Conservation (phyloP, 2,329 filamentous ascomycete genomes). For the Alternaria conjuncta region DNA sequence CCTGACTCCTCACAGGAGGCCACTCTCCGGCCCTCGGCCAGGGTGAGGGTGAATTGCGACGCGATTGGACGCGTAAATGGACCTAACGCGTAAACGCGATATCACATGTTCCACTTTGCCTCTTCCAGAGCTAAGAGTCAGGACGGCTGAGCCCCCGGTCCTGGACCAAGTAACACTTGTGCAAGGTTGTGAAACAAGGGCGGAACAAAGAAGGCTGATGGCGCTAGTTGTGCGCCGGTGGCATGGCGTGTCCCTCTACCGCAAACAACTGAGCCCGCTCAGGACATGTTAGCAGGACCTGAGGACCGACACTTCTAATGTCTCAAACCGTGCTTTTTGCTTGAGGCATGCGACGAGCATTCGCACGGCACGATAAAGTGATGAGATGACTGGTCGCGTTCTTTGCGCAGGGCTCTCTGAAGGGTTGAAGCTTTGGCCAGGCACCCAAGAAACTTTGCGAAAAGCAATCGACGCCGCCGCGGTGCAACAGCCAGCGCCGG, state of each 20-base stretch:
- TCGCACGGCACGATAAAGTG: conserved; percentile 11
- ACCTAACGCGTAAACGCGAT: conserved; percentile 42
- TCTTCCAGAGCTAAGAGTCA: conserved; percentile 35
- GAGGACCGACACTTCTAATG: background rate
- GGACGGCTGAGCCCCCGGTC: conserved; percentile 25
- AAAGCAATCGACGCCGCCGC: conserved; percentile 27
- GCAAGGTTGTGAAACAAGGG: conserved; percentile 41
- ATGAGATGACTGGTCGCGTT: conserved; percentile 21
- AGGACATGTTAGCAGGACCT: background rate
- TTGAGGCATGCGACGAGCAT: background rate
- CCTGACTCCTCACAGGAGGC: conserved; percentile 37
- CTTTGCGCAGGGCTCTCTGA: conserved; percentile 28
- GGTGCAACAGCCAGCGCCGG: conserved; percentile 38
- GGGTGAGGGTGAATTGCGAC: conserved; percentile 32
- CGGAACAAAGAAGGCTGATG: conserved; percentile 29
- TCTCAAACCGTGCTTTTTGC: background rate
- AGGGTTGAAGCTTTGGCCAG: conserved; percentile 39
- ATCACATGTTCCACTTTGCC: conserved; percentile 44
- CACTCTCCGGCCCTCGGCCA: conserved; percentile 37
- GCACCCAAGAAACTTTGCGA: conserved; percentile 25
- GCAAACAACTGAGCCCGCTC: conserved; percentile 10
- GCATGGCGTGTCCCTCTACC: conserved; percentile 8
- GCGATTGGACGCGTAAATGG: conserved; percentile 46
- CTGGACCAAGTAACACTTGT: conserved; percentile 31
- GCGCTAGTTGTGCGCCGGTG: conserved; percentile 18